Conservation (phyloP, 176 grass and related monocot genomes). For the Eremochloa ophiuroides region DNA sequence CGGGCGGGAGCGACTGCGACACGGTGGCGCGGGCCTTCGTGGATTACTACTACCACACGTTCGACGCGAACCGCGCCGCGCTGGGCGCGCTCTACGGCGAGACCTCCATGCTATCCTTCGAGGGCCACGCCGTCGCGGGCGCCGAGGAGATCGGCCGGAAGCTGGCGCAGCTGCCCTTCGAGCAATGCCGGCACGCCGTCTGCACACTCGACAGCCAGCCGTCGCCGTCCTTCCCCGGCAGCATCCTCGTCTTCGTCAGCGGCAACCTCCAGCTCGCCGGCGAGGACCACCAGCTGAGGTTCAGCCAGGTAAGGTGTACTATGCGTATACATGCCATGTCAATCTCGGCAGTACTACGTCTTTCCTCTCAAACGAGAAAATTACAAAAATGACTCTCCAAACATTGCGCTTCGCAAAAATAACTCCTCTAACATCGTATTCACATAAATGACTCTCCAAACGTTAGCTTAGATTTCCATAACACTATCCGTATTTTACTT, state of each 20-base stretch:
- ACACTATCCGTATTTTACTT: too few species aligned
- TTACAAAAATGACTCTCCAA: too few species aligned
- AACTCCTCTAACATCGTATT: too few species aligned
- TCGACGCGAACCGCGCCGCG: slow-evolving; percentile 53
- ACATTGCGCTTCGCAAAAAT: too few species aligned
- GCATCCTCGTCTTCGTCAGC: slow-evolving; percentile 73
- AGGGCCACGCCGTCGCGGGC: slow-evolving; percentile 55
- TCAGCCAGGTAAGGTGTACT: slow-evolving; percentile 71
- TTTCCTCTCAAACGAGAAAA: too few species aligned
- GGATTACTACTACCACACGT: slow-evolving; percentile 71
- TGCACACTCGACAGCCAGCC: slow-evolving; percentile 73
- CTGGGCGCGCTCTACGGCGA: slow-evolving; percentile 54
- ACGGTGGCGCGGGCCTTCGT: slow-evolving; percentile 71
- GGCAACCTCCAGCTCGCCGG: slow-evolving; percentile 65
- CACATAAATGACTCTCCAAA: too few species aligned
- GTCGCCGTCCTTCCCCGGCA: slow-evolving; percentile 38
- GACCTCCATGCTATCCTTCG: slow-evolving; percentile 73
- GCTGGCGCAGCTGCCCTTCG: slow-evolving; percentile 59
- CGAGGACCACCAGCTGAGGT: slow-evolving; percentile 80
- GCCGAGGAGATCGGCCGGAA: slow-evolving; percentile 47
- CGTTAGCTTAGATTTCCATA: too few species aligned
- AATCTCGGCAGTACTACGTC: background rate
- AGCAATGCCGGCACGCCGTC: slow-evolving; percentile 58
- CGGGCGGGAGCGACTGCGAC: slow-evolving; percentile 35
- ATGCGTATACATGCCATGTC: background rate